Conservation (phyloP, 768 basidiomycete genomes). For the Mycena belliarum region DNA sequence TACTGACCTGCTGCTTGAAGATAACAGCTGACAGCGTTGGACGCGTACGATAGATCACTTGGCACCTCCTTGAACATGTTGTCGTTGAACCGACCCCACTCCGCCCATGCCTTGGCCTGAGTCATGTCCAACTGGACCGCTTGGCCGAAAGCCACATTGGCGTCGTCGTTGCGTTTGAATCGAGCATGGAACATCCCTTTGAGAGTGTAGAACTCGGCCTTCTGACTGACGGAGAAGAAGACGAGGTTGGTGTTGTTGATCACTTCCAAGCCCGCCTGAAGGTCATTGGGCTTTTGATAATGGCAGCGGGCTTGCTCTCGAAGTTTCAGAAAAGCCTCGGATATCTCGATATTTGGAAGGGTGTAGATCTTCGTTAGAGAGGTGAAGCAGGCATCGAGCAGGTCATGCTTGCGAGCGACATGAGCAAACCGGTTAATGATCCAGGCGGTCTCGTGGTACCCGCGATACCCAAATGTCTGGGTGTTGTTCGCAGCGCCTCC, state of each 20-base stretch:
- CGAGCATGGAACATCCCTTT: conserved; percentile 99
- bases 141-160: conserved; percentile 88
- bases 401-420: conserved; percentile 94
- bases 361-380: conserved; percentile 98
- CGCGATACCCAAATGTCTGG: conserved; percentile 89
- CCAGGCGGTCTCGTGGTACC: conserved; percentile 99
- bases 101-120: conserved; percentile 97
- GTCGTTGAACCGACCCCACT: conserved; percentile 96
- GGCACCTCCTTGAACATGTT: conserved; percentile 88
- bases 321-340: conserved; percentile 97
- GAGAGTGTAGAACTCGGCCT: conserved; percentile 97
- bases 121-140: conserved; percentile 95
- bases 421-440: conserved; percentile 99
- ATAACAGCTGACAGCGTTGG: conserved; percentile 95
- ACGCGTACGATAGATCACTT: conserved; percentile 71
- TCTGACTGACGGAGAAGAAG: conserved; percentile 93
- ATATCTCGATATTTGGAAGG: conserved; percentile 98
- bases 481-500: conserved; percentile 56
- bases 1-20: conserved; percentile 95
- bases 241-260: conserved; percentile 99
- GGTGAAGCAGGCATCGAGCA: conserved; percentile 93
- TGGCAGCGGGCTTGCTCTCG: conserved; percentile 98
- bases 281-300: conserved; percentile 92
- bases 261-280: conserved; percentile 92
- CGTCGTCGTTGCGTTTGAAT: conserved; percentile 83